These are phyloP conservation scores for Calonectria hawksworthii DNA, from an alignment of 2,329 filamentous ascomycete species.

Conservation along the genomic window DNA sequence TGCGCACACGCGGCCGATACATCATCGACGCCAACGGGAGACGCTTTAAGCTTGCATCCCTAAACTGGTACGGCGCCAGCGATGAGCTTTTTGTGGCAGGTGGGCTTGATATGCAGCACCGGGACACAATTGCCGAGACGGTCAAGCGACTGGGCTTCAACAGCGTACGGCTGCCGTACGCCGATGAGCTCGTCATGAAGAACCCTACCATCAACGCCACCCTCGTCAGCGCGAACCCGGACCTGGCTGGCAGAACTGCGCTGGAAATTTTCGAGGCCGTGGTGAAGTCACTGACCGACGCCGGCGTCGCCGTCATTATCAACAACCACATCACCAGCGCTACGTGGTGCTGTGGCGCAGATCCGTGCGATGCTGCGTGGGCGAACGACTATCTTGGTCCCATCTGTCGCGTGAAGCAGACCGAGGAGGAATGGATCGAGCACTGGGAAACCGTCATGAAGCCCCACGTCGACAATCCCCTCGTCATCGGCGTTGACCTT, in stretches of 20 bases:
- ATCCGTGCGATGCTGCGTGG: constrained; percentile 78
- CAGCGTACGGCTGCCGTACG: constrained; percentile 77
- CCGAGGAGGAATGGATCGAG: constrained; percentile 75
- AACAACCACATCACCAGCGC: constrained; percentile 81
- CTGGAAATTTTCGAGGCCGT: constrained; percentile 74
- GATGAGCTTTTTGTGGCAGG: constrained; percentile 76
- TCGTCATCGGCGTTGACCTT: constrained; percentile 76
- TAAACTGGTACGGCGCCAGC: constrained; percentile 81
- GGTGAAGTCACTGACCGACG: constrained; percentile 70
- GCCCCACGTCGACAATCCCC: constrained; percentile 69
- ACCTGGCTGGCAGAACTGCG: constrained; percentile 69
- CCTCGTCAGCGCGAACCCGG: constrained; percentile 70
- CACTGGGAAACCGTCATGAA: constrained; percentile 77
- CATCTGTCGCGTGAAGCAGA: constrained; percentile 73
- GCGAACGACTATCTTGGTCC: constrained; percentile 73
- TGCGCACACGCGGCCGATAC: constrained; percentile 71
- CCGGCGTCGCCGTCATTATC: constrained; percentile 74
- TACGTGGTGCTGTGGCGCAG: constrained; percentile 77
- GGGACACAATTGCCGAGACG: constrained; percentile 69
- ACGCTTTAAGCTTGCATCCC: constrained; percentile 72
- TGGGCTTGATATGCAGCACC: constrained; percentile 74
- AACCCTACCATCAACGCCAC: constrained; percentile 68
- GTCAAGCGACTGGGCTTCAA: constrained; percentile 77
- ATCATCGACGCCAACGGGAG: constrained; percentile 70
- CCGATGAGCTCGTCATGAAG: constrained; percentile 75